These are phyloP conservation scores for Globisporangium spiculum DNA, from an alignment of 352 stramenopile species.

Conservation along the genomic window DNA sequence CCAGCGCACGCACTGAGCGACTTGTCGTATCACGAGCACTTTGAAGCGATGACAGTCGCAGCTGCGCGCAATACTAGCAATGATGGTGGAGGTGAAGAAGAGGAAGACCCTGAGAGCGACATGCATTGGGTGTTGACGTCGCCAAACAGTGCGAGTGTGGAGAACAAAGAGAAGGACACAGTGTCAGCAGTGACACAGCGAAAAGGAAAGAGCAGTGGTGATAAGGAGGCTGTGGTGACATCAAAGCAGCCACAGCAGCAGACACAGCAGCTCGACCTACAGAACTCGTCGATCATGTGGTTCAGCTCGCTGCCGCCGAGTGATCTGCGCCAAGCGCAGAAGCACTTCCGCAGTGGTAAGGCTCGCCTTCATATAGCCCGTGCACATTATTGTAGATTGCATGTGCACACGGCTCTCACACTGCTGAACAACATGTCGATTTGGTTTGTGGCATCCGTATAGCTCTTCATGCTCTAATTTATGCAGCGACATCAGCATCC, in stretches of 20 bases:
- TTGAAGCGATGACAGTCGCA: slow-evolving; percentile 37
- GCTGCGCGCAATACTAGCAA: slow-evolving; percentile 6
- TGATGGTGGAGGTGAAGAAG: not conserved
- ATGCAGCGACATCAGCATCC: slow-evolving; percentile 24
- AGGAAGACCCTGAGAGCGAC: slow-evolving; percentile 2
- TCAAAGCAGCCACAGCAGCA: not conserved
- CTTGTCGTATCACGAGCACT: slow-evolving; percentile 58
- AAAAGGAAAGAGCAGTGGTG: slow-evolving; percentile 13
- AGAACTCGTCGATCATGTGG: slow-evolving; percentile 48
- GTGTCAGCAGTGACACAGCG: slow-evolving; percentile 9
- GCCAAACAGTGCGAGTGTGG: not conserved
- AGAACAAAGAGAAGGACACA: not conserved
- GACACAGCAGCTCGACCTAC: slow-evolving; percentile 9
- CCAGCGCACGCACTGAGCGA: slow-evolving; percentile 50
- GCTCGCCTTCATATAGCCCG: not conserved
- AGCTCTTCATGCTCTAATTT: slow-evolving; percentile 39
- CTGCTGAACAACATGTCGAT: not conserved
- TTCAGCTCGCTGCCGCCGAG: slow-evolving; percentile 72
- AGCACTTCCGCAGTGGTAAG: slow-evolving; percentile 56
- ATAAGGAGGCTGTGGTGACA: slow-evolving; percentile 3
- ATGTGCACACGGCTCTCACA: not conserved
- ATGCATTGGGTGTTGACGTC: slow-evolving; percentile 5
- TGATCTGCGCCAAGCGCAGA: slow-evolving; percentile 60
- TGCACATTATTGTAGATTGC: not conserved
- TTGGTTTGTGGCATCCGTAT: not conserved